Percentiles rank a stretch among this genome's conserved stretches.
Conservation (phyloP, 192 early-diverging fungal genomes). For the Entomortierella lignicola region DNA sequence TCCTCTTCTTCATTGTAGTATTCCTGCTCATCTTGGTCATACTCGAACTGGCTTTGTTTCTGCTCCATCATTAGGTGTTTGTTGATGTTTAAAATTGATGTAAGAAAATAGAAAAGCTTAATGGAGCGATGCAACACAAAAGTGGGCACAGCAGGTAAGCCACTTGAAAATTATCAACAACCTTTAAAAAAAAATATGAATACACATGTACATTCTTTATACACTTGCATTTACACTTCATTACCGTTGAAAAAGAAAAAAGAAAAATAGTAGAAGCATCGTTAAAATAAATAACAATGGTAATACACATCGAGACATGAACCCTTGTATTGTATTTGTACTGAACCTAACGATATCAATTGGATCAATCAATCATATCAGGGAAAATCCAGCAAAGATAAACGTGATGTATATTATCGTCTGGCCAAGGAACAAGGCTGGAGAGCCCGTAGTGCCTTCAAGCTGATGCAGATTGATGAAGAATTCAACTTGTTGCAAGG, state of each 20-base stretch:
- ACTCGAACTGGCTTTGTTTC: not conserved
- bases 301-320: too few relatives aligned
- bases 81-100: too few relatives aligned
- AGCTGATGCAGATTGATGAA: slow-evolving; percentile 96
- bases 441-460: slow-evolving; percentile 97
- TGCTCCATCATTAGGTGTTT: not conserved
- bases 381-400: slow-evolving; percentile 94
- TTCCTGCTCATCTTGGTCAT: not conserved
- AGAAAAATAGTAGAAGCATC: too few relatives aligned
- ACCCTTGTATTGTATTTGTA: too few relatives aligned
- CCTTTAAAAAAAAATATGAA: too few relatives aligned
- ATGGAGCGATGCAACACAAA: not conserved
- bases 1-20: slow-evolving; percentile 21
- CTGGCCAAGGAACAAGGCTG: slow-evolving; percentile 98
- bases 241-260: too few relatives aligned
- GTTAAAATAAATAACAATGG: too few relatives aligned
- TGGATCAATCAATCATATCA: not conserved
- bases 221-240: too few relatives aligned
- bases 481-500: slow-evolving; percentile 92
- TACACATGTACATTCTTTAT: not conserved
- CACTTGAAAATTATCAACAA: slow-evolving; percentile 21
- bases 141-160: slow-evolving; percentile 25
- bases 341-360: not conserved
- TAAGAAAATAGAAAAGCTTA: too few relatives aligned
- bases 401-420: slow-evolving; percentile 96